A percentile compares a stretch with the other conserved stretches of the same genome.
Conservation (phyloP, 1,284 basidiomycete genomes). For the Chalciporus sp. region DNA sequence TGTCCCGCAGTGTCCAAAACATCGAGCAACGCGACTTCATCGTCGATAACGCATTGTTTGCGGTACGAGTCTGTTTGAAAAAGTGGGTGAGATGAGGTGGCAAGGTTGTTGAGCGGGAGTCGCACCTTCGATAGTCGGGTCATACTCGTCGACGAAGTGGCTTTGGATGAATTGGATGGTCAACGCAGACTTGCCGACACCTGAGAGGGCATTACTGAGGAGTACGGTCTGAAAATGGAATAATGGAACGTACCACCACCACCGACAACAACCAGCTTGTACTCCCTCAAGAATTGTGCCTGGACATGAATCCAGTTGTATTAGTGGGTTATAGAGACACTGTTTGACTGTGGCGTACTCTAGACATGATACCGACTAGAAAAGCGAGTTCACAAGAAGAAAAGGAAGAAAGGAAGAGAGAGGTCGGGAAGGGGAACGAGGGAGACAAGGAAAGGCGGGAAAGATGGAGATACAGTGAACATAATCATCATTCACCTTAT, state of each 20-base stretch:
- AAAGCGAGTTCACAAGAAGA: background rate
- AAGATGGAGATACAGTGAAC: conserved; percentile 15
- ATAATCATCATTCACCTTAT: conserved; percentile 15
- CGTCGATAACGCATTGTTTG: conserved; percentile 96
- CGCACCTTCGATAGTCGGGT: conserved; percentile 94
- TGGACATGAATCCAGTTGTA: conserved; percentile 34
- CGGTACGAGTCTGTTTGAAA: conserved; percentile 80
- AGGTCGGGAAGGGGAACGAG: background rate
- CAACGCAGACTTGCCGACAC: conserved; percentile 95
- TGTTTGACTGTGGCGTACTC: conserved; percentile 20
- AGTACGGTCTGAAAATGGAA: background rate
- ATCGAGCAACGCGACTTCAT: conserved; percentile 96
- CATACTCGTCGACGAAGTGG: conserved; percentile 98
- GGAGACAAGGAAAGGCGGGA: conserved; percentile 1
- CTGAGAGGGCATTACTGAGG: conserved; percentile 41
- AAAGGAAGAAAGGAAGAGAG: background rate
- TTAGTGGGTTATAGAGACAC: background rate
- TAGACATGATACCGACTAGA: conserved; percentile 29
- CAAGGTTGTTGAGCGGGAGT: background rate
- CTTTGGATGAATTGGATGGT: conserved; percentile 98
- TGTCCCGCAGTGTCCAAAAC: conserved; percentile 99
- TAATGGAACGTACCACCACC: conserved; percentile 79
- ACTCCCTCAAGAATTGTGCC: conserved; percentile 93
- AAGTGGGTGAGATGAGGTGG: conserved; percentile 2
- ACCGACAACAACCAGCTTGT: conserved; percentile 97